A percentile compares a stretch with the other conserved stretches of the same genome.
These are phyloP conservation scores for Albatrellus ellisii DNA, from an alignment of 768 basidiomycete genomes.

Conservation along the genomic window DNA sequence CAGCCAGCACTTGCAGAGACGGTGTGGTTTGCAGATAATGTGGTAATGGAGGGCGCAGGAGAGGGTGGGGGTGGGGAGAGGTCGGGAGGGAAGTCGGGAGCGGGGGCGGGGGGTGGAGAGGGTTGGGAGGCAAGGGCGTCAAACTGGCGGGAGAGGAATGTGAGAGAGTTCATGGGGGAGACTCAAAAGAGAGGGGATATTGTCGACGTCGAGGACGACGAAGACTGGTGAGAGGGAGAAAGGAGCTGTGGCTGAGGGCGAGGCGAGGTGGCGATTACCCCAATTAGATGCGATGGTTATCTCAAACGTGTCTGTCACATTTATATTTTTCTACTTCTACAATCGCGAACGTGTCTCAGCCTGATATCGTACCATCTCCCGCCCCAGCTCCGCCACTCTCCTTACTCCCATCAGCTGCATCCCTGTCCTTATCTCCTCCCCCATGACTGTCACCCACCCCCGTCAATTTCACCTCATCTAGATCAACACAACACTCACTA, in stretches of 20 bases:
- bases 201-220: background rate
- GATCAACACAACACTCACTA: constrained; percentile 11
- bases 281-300: background rate
- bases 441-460: constrained; percentile 19
- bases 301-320: background rate
- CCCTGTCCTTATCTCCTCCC: constrained; percentile 27
- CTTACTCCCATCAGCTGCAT: constrained; percentile 29
- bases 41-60: background rate
- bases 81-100: constrained; percentile 23
- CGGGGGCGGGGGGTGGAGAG: constrained; percentile 45
- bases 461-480: background rate
- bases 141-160: constrained; percentile 71
- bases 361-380: constrained; percentile 23
- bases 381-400: constrained; percentile 23
- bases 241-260: background rate
- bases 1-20: constrained; percentile 14
- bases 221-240: background rate
- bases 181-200: constrained; percentile 1
- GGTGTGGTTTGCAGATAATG: background rate
- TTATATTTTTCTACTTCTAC: background rate
- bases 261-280: background rate
- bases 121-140: constrained; percentile 55
- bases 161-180: constrained; percentile 63
- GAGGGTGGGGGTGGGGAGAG: constrained; percentile 2
- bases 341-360: background rate